phyloP scores from a whole-genome alignment of 2,329 filamentous ascomycete species.

The Phialemoniopsis sp. region DNA sequence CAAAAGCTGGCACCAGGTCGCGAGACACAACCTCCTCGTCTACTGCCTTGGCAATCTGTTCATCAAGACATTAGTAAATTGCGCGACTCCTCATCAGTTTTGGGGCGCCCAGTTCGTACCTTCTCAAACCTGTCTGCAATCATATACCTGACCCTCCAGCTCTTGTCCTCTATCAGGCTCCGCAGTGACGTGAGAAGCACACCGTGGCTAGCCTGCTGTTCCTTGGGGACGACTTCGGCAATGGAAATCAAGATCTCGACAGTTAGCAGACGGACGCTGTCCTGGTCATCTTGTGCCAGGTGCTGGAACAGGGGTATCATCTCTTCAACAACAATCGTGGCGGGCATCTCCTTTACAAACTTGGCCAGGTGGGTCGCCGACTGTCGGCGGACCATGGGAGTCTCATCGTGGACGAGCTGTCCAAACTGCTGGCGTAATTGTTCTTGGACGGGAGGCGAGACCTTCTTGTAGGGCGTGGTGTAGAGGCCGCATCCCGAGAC shows the following conservation, averaged over 20 bases:
- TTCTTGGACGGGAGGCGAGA: conserved; percentile 82
- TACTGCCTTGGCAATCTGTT: conserved; percentile 92
- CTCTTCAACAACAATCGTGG: conserved; percentile 88
- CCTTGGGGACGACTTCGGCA: conserved; percentile 94
- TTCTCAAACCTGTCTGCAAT: conserved; percentile 98
- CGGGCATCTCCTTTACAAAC: conserved; percentile 95
- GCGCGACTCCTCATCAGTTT: no score
- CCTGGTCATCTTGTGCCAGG: conserved; percentile 92
- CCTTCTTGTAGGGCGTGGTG: conserved; percentile 89
- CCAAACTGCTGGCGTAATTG: conserved; percentile 88
- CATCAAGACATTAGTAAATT: not conserved
- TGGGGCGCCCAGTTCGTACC: conserved; percentile 39
- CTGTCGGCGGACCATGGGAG: conserved; percentile 96
- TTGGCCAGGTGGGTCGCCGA: conserved; percentile 94
- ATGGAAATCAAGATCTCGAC: conserved; percentile 96
- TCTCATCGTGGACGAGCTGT: conserved; percentile 94
- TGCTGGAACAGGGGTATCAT: conserved; percentile 99
- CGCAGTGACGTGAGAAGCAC: conserved; percentile 86
- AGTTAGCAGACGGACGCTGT: conserved; percentile 91
- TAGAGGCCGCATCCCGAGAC: conserved; percentile 96
- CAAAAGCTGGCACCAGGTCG: conserved; percentile 93
- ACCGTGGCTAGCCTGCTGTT: conserved; percentile 94
- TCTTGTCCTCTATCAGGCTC: conserved; percentile 97
- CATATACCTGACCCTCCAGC: conserved; percentile 99
- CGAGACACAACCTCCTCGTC: conserved; percentile 93